Conservation (phyloP, 1,284 basidiomycete genomes). For the Apiotrichum mycotoxinovorans region DNA sequence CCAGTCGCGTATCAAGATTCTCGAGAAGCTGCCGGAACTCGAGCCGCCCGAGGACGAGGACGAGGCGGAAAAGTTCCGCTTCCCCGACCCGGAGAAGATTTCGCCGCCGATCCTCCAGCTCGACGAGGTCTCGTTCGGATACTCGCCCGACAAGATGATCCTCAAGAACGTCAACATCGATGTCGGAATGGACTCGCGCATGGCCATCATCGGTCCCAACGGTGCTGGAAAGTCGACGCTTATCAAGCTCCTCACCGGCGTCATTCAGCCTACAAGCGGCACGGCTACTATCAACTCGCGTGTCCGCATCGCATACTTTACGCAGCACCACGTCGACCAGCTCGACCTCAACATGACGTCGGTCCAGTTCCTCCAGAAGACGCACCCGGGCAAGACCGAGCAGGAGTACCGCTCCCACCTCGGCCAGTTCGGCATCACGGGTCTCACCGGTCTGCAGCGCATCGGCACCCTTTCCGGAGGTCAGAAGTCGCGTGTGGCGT, state of each 20-base stretch:
- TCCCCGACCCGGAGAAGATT: constrained; percentile 92
- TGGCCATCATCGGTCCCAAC: constrained; percentile 79
- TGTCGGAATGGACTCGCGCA: constrained; percentile 80
- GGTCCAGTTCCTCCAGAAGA: constrained; percentile 85
- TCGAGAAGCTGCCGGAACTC: constrained; percentile 94
- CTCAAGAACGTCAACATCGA: constrained; percentile 84
- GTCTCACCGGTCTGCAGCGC: constrained; percentile 72
- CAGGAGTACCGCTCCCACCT: constrained; percentile 94
- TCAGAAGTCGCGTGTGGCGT: constrained; percentile 95
- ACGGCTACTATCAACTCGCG: constrained; percentile 87
- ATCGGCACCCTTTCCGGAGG: constrained; percentile 66
- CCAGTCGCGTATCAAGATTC: constrained; percentile 95
- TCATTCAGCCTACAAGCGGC: constrained; percentile 73
- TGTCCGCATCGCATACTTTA: constrained; percentile 87
- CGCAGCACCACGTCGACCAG: constrained; percentile 96
- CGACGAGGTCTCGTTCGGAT: constrained; percentile 87
- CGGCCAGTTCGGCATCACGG: constrained; percentile 98
- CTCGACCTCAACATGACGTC: constrained; percentile 79
- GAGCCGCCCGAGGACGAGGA: constrained; percentile 84
- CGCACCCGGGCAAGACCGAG: constrained; percentile 90
- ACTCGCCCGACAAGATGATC: constrained; percentile 73
- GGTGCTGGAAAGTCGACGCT: constrained; percentile 55
- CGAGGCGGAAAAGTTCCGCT: constrained; percentile 86
- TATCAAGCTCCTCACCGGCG: constrained; percentile 93
- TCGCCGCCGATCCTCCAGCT: constrained; percentile 95